These are phyloP conservation scores for Collybia nuda DNA, from an alignment of 768 basidiomycete genomes.

Conservation along the genomic window DNA sequence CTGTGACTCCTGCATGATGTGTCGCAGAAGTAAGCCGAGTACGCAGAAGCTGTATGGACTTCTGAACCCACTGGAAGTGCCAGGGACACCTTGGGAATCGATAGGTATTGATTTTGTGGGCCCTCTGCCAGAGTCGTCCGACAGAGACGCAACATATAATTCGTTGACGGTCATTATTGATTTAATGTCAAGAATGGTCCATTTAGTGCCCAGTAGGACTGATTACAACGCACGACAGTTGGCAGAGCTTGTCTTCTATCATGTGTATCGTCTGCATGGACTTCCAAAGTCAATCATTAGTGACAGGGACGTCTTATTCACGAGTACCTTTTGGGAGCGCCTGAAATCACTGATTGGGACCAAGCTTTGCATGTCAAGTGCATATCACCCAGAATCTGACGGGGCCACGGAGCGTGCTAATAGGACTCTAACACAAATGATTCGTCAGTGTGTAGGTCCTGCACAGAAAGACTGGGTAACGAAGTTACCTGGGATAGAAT, in stretches of 20 bases:
- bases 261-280: constrained; percentile 26
- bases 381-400: background rate
- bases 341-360: background rate
- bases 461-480: background rate
- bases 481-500: background rate
- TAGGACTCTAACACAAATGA: background rate
- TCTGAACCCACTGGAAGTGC: constrained; percentile 16
- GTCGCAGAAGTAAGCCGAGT: constrained; percentile 14
- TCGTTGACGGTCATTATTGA: constrained; percentile 14
- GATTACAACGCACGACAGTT: constrained; percentile 4
- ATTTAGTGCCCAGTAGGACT: constrained; percentile 4
- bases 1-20: constrained; percentile 26
- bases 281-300: constrained; percentile 22
- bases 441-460: background rate
- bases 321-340: constrained; percentile 4
- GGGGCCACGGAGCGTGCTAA: background rate
- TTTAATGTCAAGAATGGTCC: constrained; percentile 6
- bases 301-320: constrained; percentile 13
- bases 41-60: constrained; percentile 22
- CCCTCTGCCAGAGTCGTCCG: constrained; percentile 14
- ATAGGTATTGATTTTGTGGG: constrained; percentile 18
- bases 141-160: background rate
- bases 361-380: background rate
- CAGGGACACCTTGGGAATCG: constrained; percentile 9
- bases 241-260: constrained; percentile 15